Evolutionary conservation across 2,329 filamentous ascomycete species (phyloP), one percentile per base, ranked within the genome.

Genomic region (Epichloe sp.): DNA sequence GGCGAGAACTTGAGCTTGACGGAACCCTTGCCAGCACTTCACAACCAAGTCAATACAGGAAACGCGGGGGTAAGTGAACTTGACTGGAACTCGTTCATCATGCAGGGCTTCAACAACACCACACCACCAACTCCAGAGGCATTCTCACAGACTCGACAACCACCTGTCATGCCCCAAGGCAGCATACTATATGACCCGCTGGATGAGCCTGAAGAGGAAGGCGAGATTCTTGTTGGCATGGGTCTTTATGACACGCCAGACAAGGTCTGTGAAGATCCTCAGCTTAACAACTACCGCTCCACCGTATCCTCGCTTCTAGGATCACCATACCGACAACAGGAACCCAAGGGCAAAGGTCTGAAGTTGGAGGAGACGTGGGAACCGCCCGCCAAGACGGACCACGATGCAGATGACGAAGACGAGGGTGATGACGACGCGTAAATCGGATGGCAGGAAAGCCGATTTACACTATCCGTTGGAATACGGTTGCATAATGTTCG

Each of bases 281-380:
- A 73, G 48, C 63, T 78, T 50, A 69, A 79, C 65, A 73, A 77
- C 67, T 74, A 80, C 66, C 64, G 73, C 47, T 73, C 73, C 5
- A 76, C 76, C 26, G 72, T 79, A 52, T 74, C 72, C 37, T 73
- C 74, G 26, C 64, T 86, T 17, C 65, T 82, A 45, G 76, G 76
- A 23, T 68, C 76, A 7, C 64, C 71, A 2, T 74, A 72, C 57
- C 67, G 70, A 42, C 62, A 62, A 6, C 57, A 65, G 0, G 73
- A 75, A 55, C 70, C 76, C 3, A 73, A 70, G 17, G 85, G 86
- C 52, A 87, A 88, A 65, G 86, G 86, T 0, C 70, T 91, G 57
- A 91, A 89, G 63, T 71, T 93, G 3, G 86, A 91, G 65, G 86
- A 90, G 63, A 86, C 85, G 0, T 91, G 77, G 85, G 83, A 80